These are phyloP conservation scores for Candolleomyces aberdarensis DNA, from an alignment of 768 basidiomycete species.

Conservation along the genomic window DNA sequence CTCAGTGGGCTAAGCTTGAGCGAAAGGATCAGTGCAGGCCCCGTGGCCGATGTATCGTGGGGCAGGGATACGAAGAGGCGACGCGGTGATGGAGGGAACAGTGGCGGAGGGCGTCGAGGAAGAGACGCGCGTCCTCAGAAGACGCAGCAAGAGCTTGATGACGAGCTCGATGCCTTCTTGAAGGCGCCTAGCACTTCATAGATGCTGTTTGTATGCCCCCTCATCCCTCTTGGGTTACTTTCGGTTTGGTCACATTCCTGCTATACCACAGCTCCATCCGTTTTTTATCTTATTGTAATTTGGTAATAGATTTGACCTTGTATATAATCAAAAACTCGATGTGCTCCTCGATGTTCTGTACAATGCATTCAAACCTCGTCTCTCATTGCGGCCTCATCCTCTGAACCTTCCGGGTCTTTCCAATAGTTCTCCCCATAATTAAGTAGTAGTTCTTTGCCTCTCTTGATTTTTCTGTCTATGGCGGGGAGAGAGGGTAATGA, in stretches of 20 bases:
- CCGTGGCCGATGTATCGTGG: slow-evolving; percentile 12
- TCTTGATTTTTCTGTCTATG: slow-evolving; percentile 35
- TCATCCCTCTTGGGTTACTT: not conserved
- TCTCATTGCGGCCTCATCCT: too few species aligned
- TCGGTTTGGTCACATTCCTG: not conserved
- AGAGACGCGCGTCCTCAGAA: slow-evolving; percentile 42
- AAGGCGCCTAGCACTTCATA: slow-evolving; percentile 23
- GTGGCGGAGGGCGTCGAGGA: slow-evolving; percentile 17
- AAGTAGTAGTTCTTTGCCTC: slow-evolving; percentile 51
- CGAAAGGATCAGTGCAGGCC: slow-evolving; percentile 13
- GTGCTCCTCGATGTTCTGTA: not conserved
- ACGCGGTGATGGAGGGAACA: slow-evolving; percentile 17
- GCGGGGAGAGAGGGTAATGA: not conserved
- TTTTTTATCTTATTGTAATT: not conserved
- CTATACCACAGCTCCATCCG: not conserved
- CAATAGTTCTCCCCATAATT: slow-evolving; percentile 43
- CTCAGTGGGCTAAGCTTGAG: slow-evolving; percentile 11
- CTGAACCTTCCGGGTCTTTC: not conserved
- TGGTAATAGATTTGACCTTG: not conserved
- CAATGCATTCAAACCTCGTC: too few species aligned
- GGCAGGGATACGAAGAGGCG: slow-evolving; percentile 16
- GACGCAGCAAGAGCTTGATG: slow-evolving; percentile 77
- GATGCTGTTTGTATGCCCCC: not conserved
- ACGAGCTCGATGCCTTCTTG: slow-evolving; percentile 78
- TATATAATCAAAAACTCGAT: not conserved